phyloP scores from a whole-genome alignment of 2,329 filamentous ascomycete species.

The Parastagonospora avenae region DNA sequence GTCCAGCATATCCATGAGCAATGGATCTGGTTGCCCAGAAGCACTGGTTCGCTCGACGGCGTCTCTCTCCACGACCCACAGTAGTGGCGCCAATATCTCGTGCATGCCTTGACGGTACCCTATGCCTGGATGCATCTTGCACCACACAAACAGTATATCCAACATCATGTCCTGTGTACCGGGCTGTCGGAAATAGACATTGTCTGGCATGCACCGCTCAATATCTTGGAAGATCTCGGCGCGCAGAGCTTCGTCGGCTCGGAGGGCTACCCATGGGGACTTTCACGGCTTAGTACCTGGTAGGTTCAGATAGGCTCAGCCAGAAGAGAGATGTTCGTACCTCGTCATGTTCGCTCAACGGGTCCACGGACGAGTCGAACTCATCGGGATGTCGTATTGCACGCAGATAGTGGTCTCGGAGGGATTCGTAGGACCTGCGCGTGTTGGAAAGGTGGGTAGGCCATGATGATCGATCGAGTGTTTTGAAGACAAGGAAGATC shows the following conservation, averaged over 20 bases:
- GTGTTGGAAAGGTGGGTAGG: conserved; percentile 68
- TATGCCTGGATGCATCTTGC: conserved; percentile 84
- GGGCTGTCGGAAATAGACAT: conserved; percentile 83
- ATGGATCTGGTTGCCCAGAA: conserved; percentile 28
- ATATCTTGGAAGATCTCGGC: conserved; percentile 95
- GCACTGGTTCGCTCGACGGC: conserved; percentile 62
- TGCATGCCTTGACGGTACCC: conserved; percentile 99
- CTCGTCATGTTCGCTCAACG: conserved; percentile 79
- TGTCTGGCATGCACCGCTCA: conserved; percentile 86
- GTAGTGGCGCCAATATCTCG: conserved; percentile 86
- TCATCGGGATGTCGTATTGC: conserved; percentile 86
- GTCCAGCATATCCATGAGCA: conserved; percentile 64
- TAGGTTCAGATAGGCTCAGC: conserved; percentile 22
- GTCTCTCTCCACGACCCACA: conserved; percentile 84
- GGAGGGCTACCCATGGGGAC: conserved; percentile 90
- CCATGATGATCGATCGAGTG: conserved; percentile 70
- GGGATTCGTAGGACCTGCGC: conserved; percentile 73
- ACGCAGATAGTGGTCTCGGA: conserved; percentile 75
- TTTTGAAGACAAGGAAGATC: conserved; percentile 81
- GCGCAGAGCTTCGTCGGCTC: conserved; percentile 81
- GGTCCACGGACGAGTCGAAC: conserved; percentile 75
- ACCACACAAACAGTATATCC: conserved; percentile 92
- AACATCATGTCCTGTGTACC: conserved; percentile 79
- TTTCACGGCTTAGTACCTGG: conserved; percentile 59
- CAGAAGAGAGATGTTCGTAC: conserved; percentile 49